phyloP scores from a whole-genome alignment of 2,329 filamentous ascomycete species.

The Penicillium hordei region DNA sequence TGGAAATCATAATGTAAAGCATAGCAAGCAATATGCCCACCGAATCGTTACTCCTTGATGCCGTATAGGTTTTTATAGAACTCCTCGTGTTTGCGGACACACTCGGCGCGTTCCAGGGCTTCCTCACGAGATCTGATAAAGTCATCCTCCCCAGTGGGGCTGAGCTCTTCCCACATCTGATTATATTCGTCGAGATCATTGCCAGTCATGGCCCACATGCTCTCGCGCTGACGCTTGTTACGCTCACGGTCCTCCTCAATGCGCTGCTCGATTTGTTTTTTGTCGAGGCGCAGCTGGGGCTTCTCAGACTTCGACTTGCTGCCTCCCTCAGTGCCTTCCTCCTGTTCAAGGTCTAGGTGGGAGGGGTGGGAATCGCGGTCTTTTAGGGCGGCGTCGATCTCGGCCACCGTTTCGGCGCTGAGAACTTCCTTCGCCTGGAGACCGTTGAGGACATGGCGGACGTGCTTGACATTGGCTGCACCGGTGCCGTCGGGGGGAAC shows the following conservation, averaged over 20 bases:
- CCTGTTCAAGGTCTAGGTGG: conserved; percentile 51
- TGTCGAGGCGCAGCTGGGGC: conserved; percentile 61
- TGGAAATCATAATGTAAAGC: neutral
- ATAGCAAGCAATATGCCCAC: neutral
- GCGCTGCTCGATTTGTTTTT: conserved; percentile 87
- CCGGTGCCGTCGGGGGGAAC: conserved; percentile 83
- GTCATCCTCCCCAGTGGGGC: conserved; percentile 85
- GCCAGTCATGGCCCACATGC: conserved; percentile 82
- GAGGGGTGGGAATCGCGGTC: conserved; percentile 68
- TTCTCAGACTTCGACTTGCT: conserved; percentile 29
- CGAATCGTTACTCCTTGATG: neutral
- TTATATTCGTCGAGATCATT: conserved; percentile 70
- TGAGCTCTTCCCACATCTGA: conserved; percentile 82
- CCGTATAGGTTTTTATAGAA: conserved; percentile 12
- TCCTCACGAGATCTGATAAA: conserved; percentile 76
- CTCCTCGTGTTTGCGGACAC: conserved; percentile 34
- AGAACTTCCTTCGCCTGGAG: conserved; percentile 72
- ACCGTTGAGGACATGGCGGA: conserved; percentile 73
- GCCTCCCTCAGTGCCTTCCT: conserved; percentile 31
- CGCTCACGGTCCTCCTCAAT: conserved; percentile 96
- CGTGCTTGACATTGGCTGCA: conserved; percentile 90
- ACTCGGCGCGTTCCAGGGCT: conserved; percentile 52
- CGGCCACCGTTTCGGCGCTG: conserved; percentile 68
- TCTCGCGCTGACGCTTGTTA: conserved; percentile 87
- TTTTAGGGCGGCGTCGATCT: conserved; percentile 81